Percentiles rank a stretch among this genome's conserved stretches.
phyloP scores from a whole-genome alignment of 805 yeast species.

The Cyberlindnera maritima region DNA sequence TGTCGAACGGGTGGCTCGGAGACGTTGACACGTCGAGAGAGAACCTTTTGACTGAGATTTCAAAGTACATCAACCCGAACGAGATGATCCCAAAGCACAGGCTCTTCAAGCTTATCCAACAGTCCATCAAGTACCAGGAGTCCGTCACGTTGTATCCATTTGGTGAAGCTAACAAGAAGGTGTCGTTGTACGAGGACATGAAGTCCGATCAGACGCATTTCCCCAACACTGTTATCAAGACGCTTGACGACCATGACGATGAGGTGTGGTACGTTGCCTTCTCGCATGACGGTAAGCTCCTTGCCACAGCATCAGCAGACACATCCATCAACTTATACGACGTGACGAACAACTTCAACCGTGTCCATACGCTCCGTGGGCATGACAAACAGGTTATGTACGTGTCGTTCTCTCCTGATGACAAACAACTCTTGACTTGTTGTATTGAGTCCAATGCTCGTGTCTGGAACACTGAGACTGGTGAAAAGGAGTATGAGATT shows the following conservation, averaged over 20 bases:
- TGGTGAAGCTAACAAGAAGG: constrained; percentile 24
- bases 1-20: constrained; percentile 32
- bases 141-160: constrained; percentile 34
- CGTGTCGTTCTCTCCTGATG: constrained; percentile 76
- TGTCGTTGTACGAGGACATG: constrained; percentile 37
- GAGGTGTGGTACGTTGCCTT: constrained; percentile 86
- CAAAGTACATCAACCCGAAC: constrained; percentile 47
- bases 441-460: constrained; percentile 68
- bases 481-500: constrained; percentile 26
- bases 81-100: constrained; percentile 53
- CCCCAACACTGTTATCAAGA: constrained; percentile 47
- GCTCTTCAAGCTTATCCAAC: constrained; percentile 46
- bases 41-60: constrained; percentile 39
- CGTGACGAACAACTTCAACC: constrained; percentile 44
- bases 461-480: constrained; percentile 60
- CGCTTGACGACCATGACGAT: constrained; percentile 52
- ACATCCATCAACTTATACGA: constrained; percentile 63
- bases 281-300: constrained; percentile 69
- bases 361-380: constrained; percentile 38
- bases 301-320: constrained; percentile 80
- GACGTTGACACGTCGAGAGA: constrained; percentile 35
- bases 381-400: constrained; percentile 57
- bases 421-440: constrained; percentile 62
- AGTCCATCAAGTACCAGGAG: constrained; percentile 48
- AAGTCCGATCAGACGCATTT: constrained; percentile 33